Base-by-base conservation (phyloP, 2,329 filamentous ascomycete species). In the Fusarium sp. region DNA sequence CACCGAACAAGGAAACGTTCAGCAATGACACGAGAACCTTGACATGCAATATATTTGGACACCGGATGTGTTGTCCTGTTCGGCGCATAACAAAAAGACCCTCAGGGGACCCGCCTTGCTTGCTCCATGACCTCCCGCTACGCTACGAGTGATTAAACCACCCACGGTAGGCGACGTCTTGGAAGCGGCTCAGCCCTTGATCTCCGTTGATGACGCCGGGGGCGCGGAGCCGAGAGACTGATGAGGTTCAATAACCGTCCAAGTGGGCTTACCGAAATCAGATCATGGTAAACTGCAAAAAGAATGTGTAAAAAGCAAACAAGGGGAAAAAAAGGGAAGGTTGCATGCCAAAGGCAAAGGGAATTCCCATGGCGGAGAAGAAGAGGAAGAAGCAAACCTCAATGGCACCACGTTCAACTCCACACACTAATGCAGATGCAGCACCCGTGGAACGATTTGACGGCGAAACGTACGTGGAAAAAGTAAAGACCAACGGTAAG, bases 391-490 rank as follows among this genome's bases (percentile, higher is more conserved):
- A 70, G 61, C 56, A 73, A 71, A 49, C 33, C 28, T 44, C 46
- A 21, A 46, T 38, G 15, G 22, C 38, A 70, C 50, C 57, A 50
- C 46, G 38, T 39, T 33, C 54, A 59, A 55, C 55, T 47, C 58
- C 44, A 39, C 40, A 33, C 65, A 40, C 69, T 70, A 62, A 65
- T 53, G 58, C 65, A 61, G 54, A 19, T 19, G 55, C 65, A 61
- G 54, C 57, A 62, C 24, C 59, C 43, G 57, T 73, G 70, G 69
- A 56, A 73, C 65, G 69, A 72, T 71, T 72, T 56, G 49, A 45
- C 40, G 43, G 42, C 50, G 51, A 62, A 74, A 71, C 60, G 62
- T 74, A 73, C 57, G 67, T 73, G 65, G 24, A 72, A 69, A 73
- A 72, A 70, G 62, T 60, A 68, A 71, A 38, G 40, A 31, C 33